Percentiles rank a stretch among this genome's conserved stretches.
Evolutionary conservation across 1,139 yeast species (phyloP).

Genomic region (Geotrichum carabidarum): DNA sequence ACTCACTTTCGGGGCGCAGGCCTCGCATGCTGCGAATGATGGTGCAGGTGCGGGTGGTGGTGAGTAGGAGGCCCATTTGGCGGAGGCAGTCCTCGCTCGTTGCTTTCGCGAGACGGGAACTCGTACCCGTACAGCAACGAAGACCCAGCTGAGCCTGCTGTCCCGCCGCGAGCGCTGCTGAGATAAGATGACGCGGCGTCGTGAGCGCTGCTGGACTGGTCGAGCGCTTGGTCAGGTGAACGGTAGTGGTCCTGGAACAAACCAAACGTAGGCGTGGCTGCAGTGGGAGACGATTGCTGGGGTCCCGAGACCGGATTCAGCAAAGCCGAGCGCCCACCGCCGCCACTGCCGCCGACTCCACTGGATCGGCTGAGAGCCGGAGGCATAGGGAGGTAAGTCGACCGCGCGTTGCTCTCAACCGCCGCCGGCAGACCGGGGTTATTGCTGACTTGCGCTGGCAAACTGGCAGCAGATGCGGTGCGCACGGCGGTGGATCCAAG

Average conservation of each 20-base stretch:
- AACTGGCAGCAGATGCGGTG: too few relatives aligned
- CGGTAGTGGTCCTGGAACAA: constrained; percentile 10
- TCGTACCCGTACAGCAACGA: constrained; percentile 16
- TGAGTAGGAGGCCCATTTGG: neutral
- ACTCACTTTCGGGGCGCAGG: too few relatives aligned
- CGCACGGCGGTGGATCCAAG: too few relatives aligned
- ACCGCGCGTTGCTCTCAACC: neutral
- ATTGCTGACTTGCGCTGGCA: too few relatives aligned
- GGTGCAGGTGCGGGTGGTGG: neutral
- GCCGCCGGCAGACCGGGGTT: neutral
- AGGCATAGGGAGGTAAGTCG: neutral
- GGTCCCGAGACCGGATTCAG: too few relatives aligned
- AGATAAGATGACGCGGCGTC: constrained; percentile 6
- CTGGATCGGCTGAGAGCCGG: too few relatives aligned
- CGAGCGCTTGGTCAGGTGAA: constrained; percentile 11
- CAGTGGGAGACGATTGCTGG: too few relatives aligned
- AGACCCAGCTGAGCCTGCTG: neutral
- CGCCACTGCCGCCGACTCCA: too few relatives aligned
- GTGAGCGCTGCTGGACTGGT: neutral
- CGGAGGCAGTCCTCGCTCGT: constrained; percentile 25
- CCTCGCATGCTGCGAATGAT: neutral
- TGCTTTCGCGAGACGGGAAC: constrained; percentile 27
- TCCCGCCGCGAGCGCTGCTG: constrained; percentile 11
- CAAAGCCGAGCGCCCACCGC: too few relatives aligned
- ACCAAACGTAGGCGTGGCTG: constrained; percentile 9